A percentile compares a stretch with the other conserved stretches of the same genome.
Evolutionary conservation across 1,284 basidiomycete species (phyloP).

Genomic region (Rhodotorula sp.): DNA sequence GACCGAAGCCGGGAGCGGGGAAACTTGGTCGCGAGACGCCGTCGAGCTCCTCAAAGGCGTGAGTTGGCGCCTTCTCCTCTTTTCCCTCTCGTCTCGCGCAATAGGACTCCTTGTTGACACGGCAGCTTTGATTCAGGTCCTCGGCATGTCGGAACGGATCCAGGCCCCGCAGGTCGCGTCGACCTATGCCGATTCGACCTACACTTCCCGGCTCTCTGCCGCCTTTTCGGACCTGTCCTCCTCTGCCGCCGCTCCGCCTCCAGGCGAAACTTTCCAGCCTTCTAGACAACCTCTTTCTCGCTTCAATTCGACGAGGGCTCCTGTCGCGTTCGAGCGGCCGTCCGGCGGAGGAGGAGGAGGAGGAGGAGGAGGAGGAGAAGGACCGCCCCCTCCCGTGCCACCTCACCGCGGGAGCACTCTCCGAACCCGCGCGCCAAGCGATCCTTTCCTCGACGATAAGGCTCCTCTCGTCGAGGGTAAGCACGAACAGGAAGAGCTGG

Average conservation of each 20-base stretch:
- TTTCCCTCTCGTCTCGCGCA: neutral
- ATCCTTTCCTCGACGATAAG: conserved; percentile 27
- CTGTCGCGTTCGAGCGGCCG: neutral
- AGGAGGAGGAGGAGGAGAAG: too few relatives aligned
- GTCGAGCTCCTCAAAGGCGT: conserved; percentile 41
- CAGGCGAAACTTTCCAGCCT: neutral
- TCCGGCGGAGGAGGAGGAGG: too few relatives aligned
- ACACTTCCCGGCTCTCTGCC: conserved; percentile 1
- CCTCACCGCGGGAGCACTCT: conserved; percentile 23
- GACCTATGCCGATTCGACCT: conserved; percentile 12
- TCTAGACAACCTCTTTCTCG: neutral
- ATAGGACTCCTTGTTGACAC: neutral
- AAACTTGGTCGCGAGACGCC: conserved; percentile 32
- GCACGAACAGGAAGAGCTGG: too few relatives aligned
- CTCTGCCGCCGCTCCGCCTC: too few relatives aligned
- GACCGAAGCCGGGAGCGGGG: conserved; percentile 38
- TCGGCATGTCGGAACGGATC: conserved; percentile 32
- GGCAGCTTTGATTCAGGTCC: conserved; percentile 9
- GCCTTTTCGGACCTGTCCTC: neutral
- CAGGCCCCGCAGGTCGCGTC: neutral
- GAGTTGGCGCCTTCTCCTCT: neutral
- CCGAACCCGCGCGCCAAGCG: conserved; percentile 17
- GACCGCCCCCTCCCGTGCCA: conserved; percentile 19
- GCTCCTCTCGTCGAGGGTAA: too few relatives aligned
- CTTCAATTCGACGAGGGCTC: neutral